A percentile compares a stretch with the other conserved stretches of the same genome.
Conservation (phyloP, 2,329 filamentous ascomycete genomes). For the Pestalotiopsis sp. region DNA sequence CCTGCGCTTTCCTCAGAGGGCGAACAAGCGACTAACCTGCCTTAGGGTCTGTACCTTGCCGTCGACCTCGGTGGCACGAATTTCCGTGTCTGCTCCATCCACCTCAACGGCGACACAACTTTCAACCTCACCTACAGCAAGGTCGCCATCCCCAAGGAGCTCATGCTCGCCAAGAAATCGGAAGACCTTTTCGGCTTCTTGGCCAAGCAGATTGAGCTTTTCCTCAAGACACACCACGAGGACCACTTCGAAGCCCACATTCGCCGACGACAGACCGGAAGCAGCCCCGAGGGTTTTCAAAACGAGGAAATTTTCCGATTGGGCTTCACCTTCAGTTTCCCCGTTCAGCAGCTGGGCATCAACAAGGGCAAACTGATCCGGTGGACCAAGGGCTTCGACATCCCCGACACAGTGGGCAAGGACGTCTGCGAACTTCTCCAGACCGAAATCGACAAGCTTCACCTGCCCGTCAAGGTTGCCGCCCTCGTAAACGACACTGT, state of each 20-base stretch:
- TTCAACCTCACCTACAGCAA: conserved; percentile 94
- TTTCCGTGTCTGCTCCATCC: conserved; percentile 95
- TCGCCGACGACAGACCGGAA: conserved; percentile 63
- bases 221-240: conserved; percentile 83
- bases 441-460: conserved; percentile 81
- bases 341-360: conserved; percentile 90
- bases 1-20: background rate
- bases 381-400: conserved; percentile 99
- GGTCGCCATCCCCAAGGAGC: conserved; percentile 82
- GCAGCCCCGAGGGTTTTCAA: conserved; percentile 59
- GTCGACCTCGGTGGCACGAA: conserved; percentile 99
- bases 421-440: conserved; percentile 93
- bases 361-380: conserved; percentile 93
- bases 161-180: conserved; percentile 88
- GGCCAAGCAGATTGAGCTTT: conserved; percentile 87
- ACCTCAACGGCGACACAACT: conserved; percentile 90
- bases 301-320: conserved; percentile 86
- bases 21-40: conserved; percentile 14
- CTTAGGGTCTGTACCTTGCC: conserved; percentile 90
- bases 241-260: conserved; percentile 80
- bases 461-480: conserved; percentile 89
- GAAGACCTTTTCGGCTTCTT: conserved; percentile 90
- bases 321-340: conserved; percentile 99
- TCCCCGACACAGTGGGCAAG: conserved; percentile 89
- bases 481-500: conserved; percentile 98